Base-by-base conservation (phyloP, 2,329 filamentous ascomycete genomes). In the Akanthomyces lecanii region DNA sequence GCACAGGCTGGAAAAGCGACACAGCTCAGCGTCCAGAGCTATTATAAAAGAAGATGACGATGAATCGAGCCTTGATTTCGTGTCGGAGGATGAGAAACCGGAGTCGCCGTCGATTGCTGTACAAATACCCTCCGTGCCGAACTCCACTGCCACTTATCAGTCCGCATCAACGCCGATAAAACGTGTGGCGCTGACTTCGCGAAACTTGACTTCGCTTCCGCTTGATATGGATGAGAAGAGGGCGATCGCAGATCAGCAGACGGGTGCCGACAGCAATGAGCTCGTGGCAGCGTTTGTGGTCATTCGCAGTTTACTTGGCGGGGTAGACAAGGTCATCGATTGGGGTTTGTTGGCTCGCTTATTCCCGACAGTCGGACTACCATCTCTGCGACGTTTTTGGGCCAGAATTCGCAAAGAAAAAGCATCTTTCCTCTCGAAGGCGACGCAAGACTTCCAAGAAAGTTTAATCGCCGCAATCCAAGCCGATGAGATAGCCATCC, bases 391-490 rank as follows among this genome's bases (percentile, higher is more conserved):
- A 25, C 81, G 79, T 55, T 82, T 83, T 62, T 89, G 86, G 86
- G 74, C 77, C 1, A 73, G 72, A 36, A 72, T 82, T n/a, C 77
- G 77, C 30, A 81, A 81, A 65, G 79, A 82, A 57, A 79, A 83
- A 33, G 79, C 77, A 52, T 77, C 78, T 0, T 81, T 82, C 55
- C 78, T 90, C 42, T 77, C 83, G 5, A 81, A 82, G 47, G 72
- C 73, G 33, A 86, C 84, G 5, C 76, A 80, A 6, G 82, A 85
- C 54, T 91, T 94, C 66, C 86, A 89, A 68, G 78, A 83, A 18
- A 80, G 78, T 8, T 91, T 90, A 67, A 75, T 91, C 6, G 74
- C 79, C 53, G 89, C 89, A 0, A 91, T 92, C 67, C 83, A 87
- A 66, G 79, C 78, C 1, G 82, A 82, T 10, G 81, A 88, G 65